Evolutionary conservation across 257 asterid species (phyloP).

Genomic region (Solanum virginianum): DNA sequence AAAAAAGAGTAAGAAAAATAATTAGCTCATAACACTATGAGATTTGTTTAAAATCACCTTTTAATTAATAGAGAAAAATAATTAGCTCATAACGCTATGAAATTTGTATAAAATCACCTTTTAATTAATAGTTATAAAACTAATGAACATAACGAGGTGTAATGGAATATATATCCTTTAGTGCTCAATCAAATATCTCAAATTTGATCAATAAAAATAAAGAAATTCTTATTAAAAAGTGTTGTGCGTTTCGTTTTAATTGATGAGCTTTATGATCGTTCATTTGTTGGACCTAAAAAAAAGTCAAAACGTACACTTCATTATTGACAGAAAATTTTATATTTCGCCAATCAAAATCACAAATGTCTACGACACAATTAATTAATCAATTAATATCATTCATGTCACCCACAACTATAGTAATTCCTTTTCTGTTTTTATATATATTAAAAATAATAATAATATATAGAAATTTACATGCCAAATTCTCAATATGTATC

Average conservation of each 20-base stretch:
- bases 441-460: background rate
- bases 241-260: too few relatives aligned
- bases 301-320: background rate
- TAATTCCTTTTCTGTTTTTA: background rate
- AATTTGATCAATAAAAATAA: too few relatives aligned
- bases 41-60: too few relatives aligned
- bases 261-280: background rate
- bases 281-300: background rate
- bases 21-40: too few relatives aligned
- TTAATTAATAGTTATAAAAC: too few relatives aligned
- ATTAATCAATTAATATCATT: background rate
- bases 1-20: too few relatives aligned
- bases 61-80: too few relatives aligned
- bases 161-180: too few relatives aligned
- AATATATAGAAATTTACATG: background rate
- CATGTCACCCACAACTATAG: background rate
- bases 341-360: background rate
- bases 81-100: too few relatives aligned
- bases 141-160: background rate
- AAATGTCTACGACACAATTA: background rate
- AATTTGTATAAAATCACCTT: too few relatives aligned
- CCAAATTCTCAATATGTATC: background rate
- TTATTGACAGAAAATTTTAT: background rate
- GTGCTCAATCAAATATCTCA: background rate
- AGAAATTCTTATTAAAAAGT: too few relatives aligned